Base-by-base conservation (phyloP, 2,329 filamentous ascomycete species). In the Aspergillus sp. region DNA sequence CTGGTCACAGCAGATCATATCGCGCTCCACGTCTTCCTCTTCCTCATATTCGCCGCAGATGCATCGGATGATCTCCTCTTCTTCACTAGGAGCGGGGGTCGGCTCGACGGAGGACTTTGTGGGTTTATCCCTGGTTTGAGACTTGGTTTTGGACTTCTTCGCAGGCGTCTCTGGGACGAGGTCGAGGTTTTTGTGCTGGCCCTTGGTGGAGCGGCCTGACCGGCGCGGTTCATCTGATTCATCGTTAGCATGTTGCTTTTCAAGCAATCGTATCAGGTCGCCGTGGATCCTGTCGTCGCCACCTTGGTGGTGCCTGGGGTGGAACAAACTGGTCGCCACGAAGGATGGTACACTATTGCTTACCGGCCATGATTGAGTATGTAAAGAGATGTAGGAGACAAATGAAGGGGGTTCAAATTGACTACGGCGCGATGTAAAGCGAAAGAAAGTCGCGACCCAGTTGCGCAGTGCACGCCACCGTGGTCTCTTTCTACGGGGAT, bases 171-270 rank as follows among this genome's bases (percentile, higher is more conserved):
- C 88, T 61, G 89, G 82, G 51, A 87, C 51, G 46, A 73, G 80
- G 67, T 96, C 91, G 62, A 90, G 86, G 60, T 88, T 88, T 73
- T 96, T 96, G 73, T 97, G 91, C 65, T 96, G 92, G 69, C 94
- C 94, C 70, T 99, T 99, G 59, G 94, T 99, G 65, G 93, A 91
- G 66, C 94, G 88, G 60, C 94, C 92, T 41, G 94, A 99, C 69
- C 94, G 89, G 71, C 94, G 88, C 53, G 91, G 89, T 82, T 96
- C 93, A 60, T 87, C 85, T 87, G 71, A 47, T n/a, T 55, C 33
- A 36, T 38, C 13, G 64, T 74, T 67, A 73, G 68, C 62, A 16
- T 53, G 13, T 60, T 53, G 38, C 59, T 51, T 58, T 46, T 54
- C 50, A 53, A 42, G 35, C 40, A 49, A 32, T 48, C 50, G 48